Base-by-base conservation (phyloP, 2,329 filamentous ascomycete species). In the Colletotrichum liriopes region DNA sequence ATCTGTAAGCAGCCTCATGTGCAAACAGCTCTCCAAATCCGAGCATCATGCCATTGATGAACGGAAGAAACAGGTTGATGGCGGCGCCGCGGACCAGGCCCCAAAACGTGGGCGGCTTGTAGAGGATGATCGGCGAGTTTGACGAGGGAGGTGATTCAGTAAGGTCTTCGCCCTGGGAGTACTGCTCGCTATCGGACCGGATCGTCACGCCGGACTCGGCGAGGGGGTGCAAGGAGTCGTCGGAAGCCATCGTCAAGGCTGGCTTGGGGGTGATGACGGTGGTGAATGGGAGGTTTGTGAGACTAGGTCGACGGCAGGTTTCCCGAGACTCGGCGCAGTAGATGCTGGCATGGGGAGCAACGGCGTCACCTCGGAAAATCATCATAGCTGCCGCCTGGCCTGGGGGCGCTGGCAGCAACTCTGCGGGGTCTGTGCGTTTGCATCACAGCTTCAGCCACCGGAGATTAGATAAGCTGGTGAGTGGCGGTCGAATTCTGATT, bases 31-130 rank as follows among this genome's bases (percentile, higher is more conserved):
- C 96, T 76, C 96, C 96, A 79, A 99, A 98, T 2, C 96, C 96
- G 78, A 99, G 85, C 96, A 99, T 99, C 87, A 99, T 90, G 58
- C 96, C 96, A 84, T 99, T 99, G 79, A 99, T 91, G 79, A 99
- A 99, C 0, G 96, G 96, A 26, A 99, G 84, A 1, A 99, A 78
- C n/a, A 99, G 86, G 81, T 99, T 99, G 84, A 99, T 99, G 7
- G 95, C 95, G 20, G 95, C 94, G 47, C 96, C 94, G 67, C 96
- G 91, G 66, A 98, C 76, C 74, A 99, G 82, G 12, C 93, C 91
- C 94, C 94, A 98, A 55, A 97, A 78, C 0, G 95, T 97, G 2
- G 96, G 95, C 4, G 95, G 94, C 75, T 91, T 91, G 88, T 98
- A 99, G 58, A 98, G 89, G 59, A 97, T 92, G 77, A 98, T 83